These are phyloP conservation scores for Magnusiomyces tetraspermus DNA, from an alignment of 1,139 yeast genomes.

Conservation along the genomic window DNA sequence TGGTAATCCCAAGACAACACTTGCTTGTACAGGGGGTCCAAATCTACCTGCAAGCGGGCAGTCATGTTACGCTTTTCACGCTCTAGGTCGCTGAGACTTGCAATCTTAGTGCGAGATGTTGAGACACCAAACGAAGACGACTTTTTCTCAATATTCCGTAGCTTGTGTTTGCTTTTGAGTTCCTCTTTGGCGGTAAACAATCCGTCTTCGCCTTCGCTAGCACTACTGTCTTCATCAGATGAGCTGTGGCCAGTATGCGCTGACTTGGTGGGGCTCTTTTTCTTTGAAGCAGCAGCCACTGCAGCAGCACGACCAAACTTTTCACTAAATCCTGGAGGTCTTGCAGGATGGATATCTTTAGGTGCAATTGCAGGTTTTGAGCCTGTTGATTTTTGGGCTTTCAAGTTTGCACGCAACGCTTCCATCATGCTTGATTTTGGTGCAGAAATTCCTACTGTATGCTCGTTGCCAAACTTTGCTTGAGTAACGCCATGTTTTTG, in stretches of 20 bases:
- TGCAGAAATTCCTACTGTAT: constrained; percentile 15
- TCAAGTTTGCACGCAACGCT: constrained; percentile 23
- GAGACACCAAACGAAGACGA: background rate
- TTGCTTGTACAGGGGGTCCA: constrained; percentile 62
- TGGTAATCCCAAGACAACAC: constrained; percentile 74
- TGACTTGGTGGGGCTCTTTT: constrained; percentile 6
- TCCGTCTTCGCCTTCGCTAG: constrained; percentile 24
- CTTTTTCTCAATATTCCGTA: constrained; percentile 17
- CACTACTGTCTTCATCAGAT: constrained; percentile 25
- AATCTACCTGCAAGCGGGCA: constrained; percentile 63
- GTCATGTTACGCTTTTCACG: constrained; percentile 73
- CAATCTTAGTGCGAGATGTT: background rate
- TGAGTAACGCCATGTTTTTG: background rate
- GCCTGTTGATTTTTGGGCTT: constrained; percentile 14
- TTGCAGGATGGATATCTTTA: constrained; percentile 47
- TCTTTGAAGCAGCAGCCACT: constrained; percentile 20
- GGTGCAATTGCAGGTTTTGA: constrained; percentile 20
- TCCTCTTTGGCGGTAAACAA: constrained; percentile 19
- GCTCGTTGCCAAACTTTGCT: constrained; percentile 1
- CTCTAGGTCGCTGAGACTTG: constrained; percentile 33
- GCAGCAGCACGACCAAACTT: constrained; percentile 18
- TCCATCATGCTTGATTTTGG: constrained; percentile 24
- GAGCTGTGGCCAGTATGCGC: constrained; percentile 3
- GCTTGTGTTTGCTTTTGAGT: constrained; percentile 9
- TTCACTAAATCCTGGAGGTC: constrained; percentile 64